Conservation (phyloP, 2,329 filamentous ascomycete genomes). For the Hymenoscyphus fraxineus region DNA sequence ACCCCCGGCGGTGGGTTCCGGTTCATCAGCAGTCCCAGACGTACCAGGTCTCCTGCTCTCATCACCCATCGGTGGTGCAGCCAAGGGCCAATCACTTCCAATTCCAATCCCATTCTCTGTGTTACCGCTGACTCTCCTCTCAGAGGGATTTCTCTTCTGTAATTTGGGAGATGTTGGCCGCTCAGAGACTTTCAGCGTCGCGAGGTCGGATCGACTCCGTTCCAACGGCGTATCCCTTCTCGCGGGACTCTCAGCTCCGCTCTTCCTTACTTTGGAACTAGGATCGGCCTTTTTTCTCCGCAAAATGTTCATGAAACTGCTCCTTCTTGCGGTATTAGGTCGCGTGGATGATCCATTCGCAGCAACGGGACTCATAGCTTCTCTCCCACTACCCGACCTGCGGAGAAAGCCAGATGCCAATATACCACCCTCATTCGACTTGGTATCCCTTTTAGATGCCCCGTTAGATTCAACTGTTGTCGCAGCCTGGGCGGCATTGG, state of each 20-base stretch:
- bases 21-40: constrained; percentile 21
- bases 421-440: not conserved
- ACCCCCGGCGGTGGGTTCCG: not conserved
- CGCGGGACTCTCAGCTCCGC: constrained; percentile 54
- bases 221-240: constrained; percentile 61
- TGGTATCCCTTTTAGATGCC: not conserved
- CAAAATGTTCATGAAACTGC: constrained; percentile 56
- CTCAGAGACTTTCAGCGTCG: constrained; percentile 38
- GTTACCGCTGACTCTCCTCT: constrained; percentile 37
- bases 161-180: constrained; percentile 38
- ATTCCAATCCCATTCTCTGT: constrained; percentile 27
- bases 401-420: constrained; percentile 34
- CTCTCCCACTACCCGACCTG: constrained; percentile 37
- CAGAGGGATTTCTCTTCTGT: constrained; percentile 43
- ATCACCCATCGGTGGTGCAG: constrained; percentile 28
- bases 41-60: constrained; percentile 33
- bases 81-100: not conserved
- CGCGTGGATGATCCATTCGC: constrained; percentile 18
- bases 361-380: constrained; percentile 24
- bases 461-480: constrained; percentile 19
- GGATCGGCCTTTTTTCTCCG: constrained; percentile 58
- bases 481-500: constrained; percentile 14
- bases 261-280: constrained; percentile 50
- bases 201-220: constrained; percentile 51
- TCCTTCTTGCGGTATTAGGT: constrained; percentile 39